These are phyloP conservation scores for Didymella arachidicola DNA, from an alignment of 2,329 filamentous ascomycete species.

Conservation along the genomic window DNA sequence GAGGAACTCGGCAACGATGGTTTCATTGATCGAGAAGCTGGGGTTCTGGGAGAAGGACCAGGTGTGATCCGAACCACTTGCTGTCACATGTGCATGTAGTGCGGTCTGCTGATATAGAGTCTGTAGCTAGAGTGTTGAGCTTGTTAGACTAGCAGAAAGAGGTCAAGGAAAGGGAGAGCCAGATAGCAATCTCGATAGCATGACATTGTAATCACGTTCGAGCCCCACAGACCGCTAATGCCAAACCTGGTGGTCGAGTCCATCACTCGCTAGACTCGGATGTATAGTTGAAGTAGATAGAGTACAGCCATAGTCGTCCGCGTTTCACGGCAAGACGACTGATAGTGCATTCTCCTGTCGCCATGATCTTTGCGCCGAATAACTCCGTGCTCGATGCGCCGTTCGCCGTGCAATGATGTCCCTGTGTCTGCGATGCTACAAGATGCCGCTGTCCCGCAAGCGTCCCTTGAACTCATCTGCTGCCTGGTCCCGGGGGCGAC, in stretches of 20 bases:
- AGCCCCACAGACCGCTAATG: constrained; percentile 44
- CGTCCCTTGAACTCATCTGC: constrained; percentile 42
- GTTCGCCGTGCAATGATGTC: constrained; percentile 32
- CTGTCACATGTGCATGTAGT: constrained; percentile 29
- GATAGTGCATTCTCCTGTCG: constrained; percentile 48
- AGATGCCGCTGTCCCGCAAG: constrained; percentile 43
- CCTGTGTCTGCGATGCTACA: constrained; percentile 29
- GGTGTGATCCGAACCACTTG: constrained; percentile 33
- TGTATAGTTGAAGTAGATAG: constrained; percentile 42
- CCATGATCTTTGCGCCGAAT: constrained; percentile 17
- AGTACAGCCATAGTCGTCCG: constrained; percentile 51
- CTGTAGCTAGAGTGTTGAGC: constrained; percentile 28
- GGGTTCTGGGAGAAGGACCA: constrained; percentile 34
- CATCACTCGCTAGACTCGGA: constrained; percentile 32
- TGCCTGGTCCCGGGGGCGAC: constrained; percentile 37
- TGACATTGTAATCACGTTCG: constrained; percentile 51
- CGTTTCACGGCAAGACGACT: constrained; percentile 47
- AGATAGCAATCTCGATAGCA: constrained; percentile 48
- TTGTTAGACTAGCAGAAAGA: constrained; percentile 29
- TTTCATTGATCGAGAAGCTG: constrained; percentile 30
- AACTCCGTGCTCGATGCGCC: constrained; percentile 22
- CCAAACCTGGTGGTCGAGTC: constrained; percentile 42
- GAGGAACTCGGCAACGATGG: constrained; percentile 30
- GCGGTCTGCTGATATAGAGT: constrained; percentile 13
- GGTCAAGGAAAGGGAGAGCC: constrained; percentile 28